Evolutionary conservation across 768 basidiomycete species (phyloP).

Genomic region (Coprinopsis sp.): DNA sequence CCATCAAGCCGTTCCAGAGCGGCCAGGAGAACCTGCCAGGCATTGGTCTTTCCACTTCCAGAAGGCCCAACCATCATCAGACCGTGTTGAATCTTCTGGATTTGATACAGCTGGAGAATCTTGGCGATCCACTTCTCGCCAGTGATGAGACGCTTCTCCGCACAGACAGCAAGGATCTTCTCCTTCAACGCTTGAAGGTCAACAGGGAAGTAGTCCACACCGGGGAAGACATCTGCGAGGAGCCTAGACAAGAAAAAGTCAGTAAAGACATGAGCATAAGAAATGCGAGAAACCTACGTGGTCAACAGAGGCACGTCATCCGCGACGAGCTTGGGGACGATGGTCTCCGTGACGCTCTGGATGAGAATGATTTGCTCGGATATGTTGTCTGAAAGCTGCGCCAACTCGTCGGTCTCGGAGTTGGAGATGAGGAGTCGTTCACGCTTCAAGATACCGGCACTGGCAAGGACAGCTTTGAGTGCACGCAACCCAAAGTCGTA

Average conservation of each 20-base stretch:
- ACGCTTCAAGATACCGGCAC: conserved; percentile 96
- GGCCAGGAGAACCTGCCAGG: conserved; percentile 90
- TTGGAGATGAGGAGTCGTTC: conserved; percentile 63
- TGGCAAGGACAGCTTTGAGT: conserved; percentile 91
- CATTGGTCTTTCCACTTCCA: conserved; percentile 93
- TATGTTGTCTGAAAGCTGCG: conserved; percentile 61
- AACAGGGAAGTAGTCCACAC: conserved; percentile 85
- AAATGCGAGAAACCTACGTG: conserved; percentile 48
- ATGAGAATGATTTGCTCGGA: conserved; percentile 97
- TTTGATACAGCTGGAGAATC: conserved; percentile 96
- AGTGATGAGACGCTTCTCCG: conserved; percentile 76
- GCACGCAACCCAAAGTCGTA: conserved; percentile 99
- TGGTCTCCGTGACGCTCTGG: conserved; percentile 97
- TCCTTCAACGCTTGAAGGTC: conserved; percentile 82
- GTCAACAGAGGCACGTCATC: conserved; percentile 94
- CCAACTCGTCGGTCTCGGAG: conserved; percentile 36
- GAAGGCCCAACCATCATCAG: conserved; percentile 99
- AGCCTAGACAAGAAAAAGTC: conserved; percentile 45
- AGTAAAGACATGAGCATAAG: conserved; percentile 5
- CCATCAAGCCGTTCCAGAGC: conserved; percentile 91
- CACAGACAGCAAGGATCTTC: conserved; percentile 83
- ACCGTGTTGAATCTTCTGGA: conserved; percentile 99
- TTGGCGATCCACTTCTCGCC: conserved; percentile 92
- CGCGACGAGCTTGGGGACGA: conserved; percentile 95
- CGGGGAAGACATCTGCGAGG: conserved; percentile 95